A percentile compares a stretch with the other conserved stretches of the same genome.
Evolutionary conservation across 1,284 basidiomycete species (phyloP).

Genomic region (Boletus mariae): DNA sequence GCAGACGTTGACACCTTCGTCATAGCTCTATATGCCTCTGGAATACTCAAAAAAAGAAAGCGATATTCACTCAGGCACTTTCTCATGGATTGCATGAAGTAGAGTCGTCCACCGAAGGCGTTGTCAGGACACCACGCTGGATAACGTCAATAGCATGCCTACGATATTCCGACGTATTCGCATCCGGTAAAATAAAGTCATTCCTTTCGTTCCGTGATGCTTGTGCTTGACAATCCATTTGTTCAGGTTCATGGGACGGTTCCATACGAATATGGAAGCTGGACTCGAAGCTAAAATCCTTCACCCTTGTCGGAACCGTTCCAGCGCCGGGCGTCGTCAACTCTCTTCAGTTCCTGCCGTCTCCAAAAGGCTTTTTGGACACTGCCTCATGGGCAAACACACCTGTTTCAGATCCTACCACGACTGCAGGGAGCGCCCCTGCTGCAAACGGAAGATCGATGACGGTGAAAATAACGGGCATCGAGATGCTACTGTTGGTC

Average conservation of each 20-base stretch:
- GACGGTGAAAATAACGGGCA: constrained; percentile 19
- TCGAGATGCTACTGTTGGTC: constrained; percentile 59
- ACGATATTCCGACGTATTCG: constrained; percentile 89
- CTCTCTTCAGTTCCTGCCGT: constrained; percentile 76
- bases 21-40: constrained; percentile 85
- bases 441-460: constrained; percentile 8
- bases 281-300: constrained; percentile 71
- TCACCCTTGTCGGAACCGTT: constrained; percentile 63
- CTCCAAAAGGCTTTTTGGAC: constrained; percentile 47
- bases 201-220: neutral
- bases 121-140: constrained; percentile 81
- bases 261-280: constrained; percentile 87
- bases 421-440: neutral
- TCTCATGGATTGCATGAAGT: constrained; percentile 84
- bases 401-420: neutral
- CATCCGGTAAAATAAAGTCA: constrained; percentile 59
- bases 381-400: constrained; percentile 17
- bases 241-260: constrained; percentile 88
- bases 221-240: constrained; percentile 11
- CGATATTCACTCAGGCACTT: constrained; percentile 78
- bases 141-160: constrained; percentile 82
- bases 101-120: constrained; percentile 68
- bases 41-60: constrained; percentile 95
- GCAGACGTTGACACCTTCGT: neutral
- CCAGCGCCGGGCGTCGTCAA: constrained; percentile 81